Percentiles rank a stretch among this genome's conserved stretches.
phyloP scores from a whole-genome alignment of 2,329 filamentous ascomycete genomes.

The Paraconiothyrium brasiliense region DNA sequence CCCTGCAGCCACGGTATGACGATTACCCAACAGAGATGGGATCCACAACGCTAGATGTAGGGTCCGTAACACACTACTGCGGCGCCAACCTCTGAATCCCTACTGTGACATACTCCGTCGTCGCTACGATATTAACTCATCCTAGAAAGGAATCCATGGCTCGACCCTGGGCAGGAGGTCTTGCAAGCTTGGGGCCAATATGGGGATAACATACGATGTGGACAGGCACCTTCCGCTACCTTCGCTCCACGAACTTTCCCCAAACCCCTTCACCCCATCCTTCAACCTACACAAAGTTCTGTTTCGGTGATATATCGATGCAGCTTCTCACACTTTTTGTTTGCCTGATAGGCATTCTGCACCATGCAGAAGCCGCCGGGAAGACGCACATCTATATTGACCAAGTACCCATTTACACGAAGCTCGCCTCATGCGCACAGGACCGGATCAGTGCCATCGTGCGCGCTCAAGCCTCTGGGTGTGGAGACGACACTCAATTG shows the following conservation, averaged over 20 bases:
- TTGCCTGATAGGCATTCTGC: constrained; percentile 1
- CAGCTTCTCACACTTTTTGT: constrained; percentile 2
- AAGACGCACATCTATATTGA: constrained; percentile 34
- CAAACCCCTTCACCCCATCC: not conserved
- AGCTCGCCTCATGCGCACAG: constrained; percentile 26
- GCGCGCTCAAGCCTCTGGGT: constrained; percentile 29
- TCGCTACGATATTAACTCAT: not conserved
- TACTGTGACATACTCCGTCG: not conserved
- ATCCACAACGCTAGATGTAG: not conserved
- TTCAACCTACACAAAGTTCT: not conserved
- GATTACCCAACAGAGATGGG: not conserved
- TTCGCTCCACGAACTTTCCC: not conserved
- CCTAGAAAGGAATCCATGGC: not conserved
- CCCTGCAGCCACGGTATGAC: not conserved
- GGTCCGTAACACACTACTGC: constrained; percentile 1
- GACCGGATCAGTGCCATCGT: constrained; percentile 31
- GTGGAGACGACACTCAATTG: constrained; percentile 28
- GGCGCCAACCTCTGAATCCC: not conserved
- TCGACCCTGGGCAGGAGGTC: not conserved
- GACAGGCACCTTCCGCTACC: not conserved
- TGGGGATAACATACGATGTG: not conserved
- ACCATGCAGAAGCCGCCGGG: constrained; percentile 12
- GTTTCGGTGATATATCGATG: not conserved
- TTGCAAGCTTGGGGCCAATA: constrained; percentile 1
- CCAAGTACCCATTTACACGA: constrained; percentile 28